Evolutionary conservation across 2,329 filamentous ascomycete genomes (phyloP).

Genomic region (Exophiala sp.): DNA sequence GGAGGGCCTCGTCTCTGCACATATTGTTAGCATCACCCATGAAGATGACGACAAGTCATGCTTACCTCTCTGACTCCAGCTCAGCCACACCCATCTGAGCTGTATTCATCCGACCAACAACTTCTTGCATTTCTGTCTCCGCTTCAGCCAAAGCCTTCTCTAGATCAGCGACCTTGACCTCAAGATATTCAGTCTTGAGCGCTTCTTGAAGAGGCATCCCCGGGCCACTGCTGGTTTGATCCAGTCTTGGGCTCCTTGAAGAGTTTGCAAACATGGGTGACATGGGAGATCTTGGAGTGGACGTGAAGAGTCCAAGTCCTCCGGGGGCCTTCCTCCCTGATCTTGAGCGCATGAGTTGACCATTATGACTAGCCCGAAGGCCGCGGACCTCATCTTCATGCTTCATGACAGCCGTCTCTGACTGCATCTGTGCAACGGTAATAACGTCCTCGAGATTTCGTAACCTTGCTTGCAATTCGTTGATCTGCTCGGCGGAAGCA

Average conservation of each 20-base stretch:
- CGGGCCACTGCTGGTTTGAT: conserved; percentile 59
- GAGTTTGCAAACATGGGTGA: conserved; percentile 58
- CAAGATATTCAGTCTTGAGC: conserved; percentile 69
- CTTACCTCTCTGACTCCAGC: conserved; percentile 57
- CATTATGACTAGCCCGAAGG: conserved; percentile 72
- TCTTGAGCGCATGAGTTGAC: conserved; percentile 72
- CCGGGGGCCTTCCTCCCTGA: conserved; percentile 38
- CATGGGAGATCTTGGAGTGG: conserved; percentile 58
- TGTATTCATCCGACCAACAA: conserved; percentile 75
- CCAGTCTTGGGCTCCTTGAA: conserved; percentile 57
- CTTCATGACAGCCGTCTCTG: conserved; percentile 75
- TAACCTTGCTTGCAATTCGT: conserved; percentile 75
- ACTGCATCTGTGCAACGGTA: conserved; percentile 74
- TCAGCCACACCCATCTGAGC: conserved; percentile 80
- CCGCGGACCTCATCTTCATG: conserved; percentile 81
- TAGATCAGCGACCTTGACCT: conserved; percentile 75
- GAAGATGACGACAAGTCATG: conserved; percentile 3
- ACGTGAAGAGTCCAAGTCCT: conserved; percentile 33
- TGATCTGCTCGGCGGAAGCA: conserved; percentile 75
- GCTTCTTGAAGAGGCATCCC: conserved; percentile 63
- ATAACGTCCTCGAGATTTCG: conserved; percentile 80
- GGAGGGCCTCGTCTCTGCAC: conserved; percentile 65
- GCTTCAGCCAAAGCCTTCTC: conserved; percentile 75
- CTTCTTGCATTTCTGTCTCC: conserved; percentile 78
- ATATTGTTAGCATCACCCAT: conserved; percentile 26